Evolutionary conservation across 2,329 filamentous ascomycete species (phyloP).

Genomic region (Phialophora macrospora): DNA sequence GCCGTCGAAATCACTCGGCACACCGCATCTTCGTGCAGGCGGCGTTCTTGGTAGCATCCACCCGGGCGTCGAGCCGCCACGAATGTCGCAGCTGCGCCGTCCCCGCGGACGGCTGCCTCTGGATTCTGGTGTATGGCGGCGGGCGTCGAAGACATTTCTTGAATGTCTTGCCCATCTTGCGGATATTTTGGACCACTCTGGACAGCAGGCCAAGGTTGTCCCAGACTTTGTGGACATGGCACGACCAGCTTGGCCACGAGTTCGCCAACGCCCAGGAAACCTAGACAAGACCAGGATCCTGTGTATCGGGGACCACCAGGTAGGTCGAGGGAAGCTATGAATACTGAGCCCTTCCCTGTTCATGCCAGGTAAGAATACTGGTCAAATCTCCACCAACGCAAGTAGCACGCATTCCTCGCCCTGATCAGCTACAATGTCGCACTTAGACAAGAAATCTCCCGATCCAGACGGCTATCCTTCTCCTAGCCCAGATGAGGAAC

Average conservation of each 20-base stretch:
- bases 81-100: background rate
- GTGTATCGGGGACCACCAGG: background rate
- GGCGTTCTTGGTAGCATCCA: background rate
- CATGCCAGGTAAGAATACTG: background rate
- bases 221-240: slow-evolving; percentile 4
- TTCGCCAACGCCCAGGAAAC: background rate
- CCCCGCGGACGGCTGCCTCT: background rate
- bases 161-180: background rate
- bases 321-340: slow-evolving; percentile 1
- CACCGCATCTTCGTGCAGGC: background rate
- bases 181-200: background rate
- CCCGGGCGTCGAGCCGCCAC: background rate
- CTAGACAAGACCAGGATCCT: background rate
- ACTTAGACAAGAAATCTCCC: background rate
- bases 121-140: background rate
- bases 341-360: background rate
- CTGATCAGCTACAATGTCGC: background rate
- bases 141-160: slow-evolving; percentile 1
- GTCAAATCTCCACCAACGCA: background rate
- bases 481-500: slow-evolving; percentile 24
- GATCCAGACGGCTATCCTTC: slow-evolving; percentile 17
- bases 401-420: background rate
- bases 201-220: background rate
- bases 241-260: background rate
- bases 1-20: background rate